These are phyloP conservation scores for Pseudonitzschia pungens DNA, from an alignment of 108 stramenopile genomes.

Conservation along the genomic window DNA sequence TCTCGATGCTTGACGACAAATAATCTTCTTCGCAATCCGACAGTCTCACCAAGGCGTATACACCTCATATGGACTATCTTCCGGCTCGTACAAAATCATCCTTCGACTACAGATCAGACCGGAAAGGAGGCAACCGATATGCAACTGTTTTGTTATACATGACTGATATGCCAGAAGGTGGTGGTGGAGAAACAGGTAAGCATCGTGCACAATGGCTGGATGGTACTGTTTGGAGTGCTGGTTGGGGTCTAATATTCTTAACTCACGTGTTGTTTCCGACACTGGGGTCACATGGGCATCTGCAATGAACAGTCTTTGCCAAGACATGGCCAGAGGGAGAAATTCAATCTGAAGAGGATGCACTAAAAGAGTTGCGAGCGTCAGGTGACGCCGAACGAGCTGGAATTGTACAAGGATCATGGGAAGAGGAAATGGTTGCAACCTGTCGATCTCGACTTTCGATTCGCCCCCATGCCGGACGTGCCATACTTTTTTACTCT, in stretches of 20 bases:
- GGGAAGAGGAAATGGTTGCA: conserved; percentile 76
- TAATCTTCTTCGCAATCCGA: not conserved
- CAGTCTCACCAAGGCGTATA: conserved; percentile 48
- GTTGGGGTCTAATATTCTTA: not conserved
- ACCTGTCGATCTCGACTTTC: conserved; percentile 56
- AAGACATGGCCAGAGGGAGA: conserved; percentile 49
- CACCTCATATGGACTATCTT: conserved; percentile 65
- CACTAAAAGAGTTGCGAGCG: conserved; percentile 39
- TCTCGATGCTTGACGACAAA: not conserved
- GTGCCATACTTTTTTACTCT: conserved; percentile 87
- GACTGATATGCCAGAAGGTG: conserved; percentile 76
- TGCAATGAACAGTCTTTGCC: conserved; percentile 87
- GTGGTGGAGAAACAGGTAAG: conserved; percentile 93
- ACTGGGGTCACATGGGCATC: conserved; percentile 41
- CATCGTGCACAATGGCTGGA: conserved; percentile 84
- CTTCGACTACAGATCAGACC: conserved; percentile 58
- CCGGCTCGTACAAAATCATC: conserved; percentile 15
- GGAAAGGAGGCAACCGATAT: conserved; percentile 88
- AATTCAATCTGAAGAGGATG: conserved; percentile 17
- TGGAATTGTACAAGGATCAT: conserved; percentile 51
- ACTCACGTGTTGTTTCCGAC: not conserved
- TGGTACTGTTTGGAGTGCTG: too few relatives aligned
- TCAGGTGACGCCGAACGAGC: conserved; percentile 46
- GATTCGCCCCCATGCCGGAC: conserved; percentile 50
- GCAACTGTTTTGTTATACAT: conserved; percentile 96